Conservation (phyloP, 1,284 basidiomycete species). For the Malassezia sympodialis region DNA sequence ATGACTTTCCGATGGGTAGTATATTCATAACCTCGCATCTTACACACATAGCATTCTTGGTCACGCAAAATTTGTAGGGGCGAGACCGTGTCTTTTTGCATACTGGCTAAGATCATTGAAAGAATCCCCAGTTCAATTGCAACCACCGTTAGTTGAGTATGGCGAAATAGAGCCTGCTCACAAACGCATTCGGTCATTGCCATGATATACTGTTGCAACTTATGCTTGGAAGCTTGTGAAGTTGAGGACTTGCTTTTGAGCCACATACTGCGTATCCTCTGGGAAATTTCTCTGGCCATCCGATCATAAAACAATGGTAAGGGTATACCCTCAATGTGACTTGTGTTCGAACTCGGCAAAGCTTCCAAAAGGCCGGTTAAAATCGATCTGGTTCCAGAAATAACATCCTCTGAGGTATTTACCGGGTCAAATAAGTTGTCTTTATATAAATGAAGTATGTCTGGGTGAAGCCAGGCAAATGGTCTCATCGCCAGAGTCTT, state of each 20-base stretch:
- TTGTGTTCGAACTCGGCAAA: background rate
- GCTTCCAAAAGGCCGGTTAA: background rate
- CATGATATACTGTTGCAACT: slow-evolving; percentile 4
- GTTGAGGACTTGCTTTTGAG: background rate
- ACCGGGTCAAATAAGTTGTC: background rate
- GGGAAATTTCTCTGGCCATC: slow-evolving; percentile 1
- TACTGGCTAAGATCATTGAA: slow-evolving; percentile 8
- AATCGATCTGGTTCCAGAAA: slow-evolving; percentile 1
- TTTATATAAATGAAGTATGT: background rate
- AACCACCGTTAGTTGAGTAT: slow-evolving; percentile 5
- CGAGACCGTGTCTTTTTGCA: background rate
- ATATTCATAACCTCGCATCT: background rate
- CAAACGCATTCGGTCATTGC: slow-evolving; percentile 6
- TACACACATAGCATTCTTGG: background rate
- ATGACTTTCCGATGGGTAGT: background rate
- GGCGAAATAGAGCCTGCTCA: background rate
- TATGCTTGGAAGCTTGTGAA: background rate
- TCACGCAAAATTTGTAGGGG: background rate
- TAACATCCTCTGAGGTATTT: background rate
- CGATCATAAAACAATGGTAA: slow-evolving; percentile 5
- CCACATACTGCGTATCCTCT: slow-evolving; percentile 3
- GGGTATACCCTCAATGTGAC: background rate
- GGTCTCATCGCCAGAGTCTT: background rate
- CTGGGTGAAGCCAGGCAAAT: slow-evolving; percentile 5
- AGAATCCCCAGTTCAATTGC: slow-evolving; percentile 11